phyloP scores from a whole-genome alignment of 306 rosid genomes.

The Chamaecrista fasciculata region DNA sequence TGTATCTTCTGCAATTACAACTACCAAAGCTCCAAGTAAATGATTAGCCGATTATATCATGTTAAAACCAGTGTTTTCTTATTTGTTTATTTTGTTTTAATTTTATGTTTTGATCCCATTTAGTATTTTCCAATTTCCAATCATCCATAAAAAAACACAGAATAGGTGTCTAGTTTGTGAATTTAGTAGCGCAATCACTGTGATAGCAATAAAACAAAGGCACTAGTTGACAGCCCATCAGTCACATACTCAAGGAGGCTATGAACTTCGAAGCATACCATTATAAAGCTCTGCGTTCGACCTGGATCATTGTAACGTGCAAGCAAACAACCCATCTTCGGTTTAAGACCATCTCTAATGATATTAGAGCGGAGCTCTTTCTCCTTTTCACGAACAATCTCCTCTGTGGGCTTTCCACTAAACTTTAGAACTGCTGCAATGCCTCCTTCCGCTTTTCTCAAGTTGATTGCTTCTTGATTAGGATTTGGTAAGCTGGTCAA shows the following conservation, averaged over 20 bases:
- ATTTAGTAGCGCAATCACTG: conserved; percentile 7
- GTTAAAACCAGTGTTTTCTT: too few species aligned
- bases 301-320: conserved; percentile 98
- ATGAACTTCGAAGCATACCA: conserved; percentile 49
- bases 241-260: background rate
- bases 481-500: conserved; percentile 82
- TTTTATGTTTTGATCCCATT: background rate
- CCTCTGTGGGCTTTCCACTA: conserved; percentile 74
- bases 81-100: too few species aligned
- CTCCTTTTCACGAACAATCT: conserved; percentile 55
- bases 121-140: background rate
- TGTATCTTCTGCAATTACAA: too few species aligned
- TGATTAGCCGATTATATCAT: too few species aligned
- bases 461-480: conserved; percentile 51
- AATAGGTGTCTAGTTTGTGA: background rate
- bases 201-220: background rate
- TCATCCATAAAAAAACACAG: background rate
- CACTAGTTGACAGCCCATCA: background rate
- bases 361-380: conserved; percentile 49
- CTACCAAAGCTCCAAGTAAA: too few species aligned
- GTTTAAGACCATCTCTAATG: conserved; percentile 62
- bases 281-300: conserved; percentile 66
- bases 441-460: conserved; percentile 79
- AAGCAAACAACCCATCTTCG: conserved; percentile 70
- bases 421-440: conserved; percentile 74